These are phyloP conservation scores for Alternaria solani DNA, from an alignment of 2,329 filamentous ascomycete genomes.

Conservation along the genomic window DNA sequence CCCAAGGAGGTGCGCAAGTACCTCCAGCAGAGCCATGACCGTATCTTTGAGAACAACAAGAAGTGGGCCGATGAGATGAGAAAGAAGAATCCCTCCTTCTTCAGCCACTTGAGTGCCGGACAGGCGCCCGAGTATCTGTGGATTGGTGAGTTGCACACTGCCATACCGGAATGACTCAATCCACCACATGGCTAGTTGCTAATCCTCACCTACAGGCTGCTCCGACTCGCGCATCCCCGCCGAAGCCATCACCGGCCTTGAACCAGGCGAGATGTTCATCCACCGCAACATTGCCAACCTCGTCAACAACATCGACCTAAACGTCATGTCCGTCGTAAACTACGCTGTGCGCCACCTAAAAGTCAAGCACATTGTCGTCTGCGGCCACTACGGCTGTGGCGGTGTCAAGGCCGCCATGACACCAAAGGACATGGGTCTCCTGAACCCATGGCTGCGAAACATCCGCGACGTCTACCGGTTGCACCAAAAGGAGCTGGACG, in stretches of 20 bases:
- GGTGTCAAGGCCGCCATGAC: conserved; percentile 71
- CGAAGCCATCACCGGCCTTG: conserved; percentile 52
- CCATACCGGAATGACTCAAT: neutral
- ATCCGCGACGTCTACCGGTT: conserved; percentile 78
- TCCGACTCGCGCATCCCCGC: conserved; percentile 52
- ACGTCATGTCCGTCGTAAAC: conserved; percentile 53
- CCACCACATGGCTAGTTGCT: neutral
- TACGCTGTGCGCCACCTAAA: conserved; percentile 53
- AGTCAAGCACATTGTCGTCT: conserved; percentile 74
- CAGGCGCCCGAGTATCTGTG: conserved; percentile 74
- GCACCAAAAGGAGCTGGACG: conserved; percentile 73
- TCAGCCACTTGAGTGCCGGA: conserved; percentile 68
- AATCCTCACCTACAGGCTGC: conserved; percentile 39
- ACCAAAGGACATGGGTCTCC: conserved; percentile 71
- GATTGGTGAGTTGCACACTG: conserved; percentile 41
- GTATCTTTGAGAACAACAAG: conserved; percentile 73
- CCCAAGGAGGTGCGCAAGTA: conserved; percentile 54
- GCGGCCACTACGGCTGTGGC: conserved; percentile 73
- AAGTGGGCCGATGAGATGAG: conserved; percentile 69
- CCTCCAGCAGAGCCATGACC: conserved; percentile 70
- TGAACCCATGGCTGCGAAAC: conserved; percentile 78
- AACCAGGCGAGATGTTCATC: conserved; percentile 46
- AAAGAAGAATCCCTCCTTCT: conserved; percentile 69
- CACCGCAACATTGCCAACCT: conserved; percentile 50
- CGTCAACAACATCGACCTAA: conserved; percentile 52